A percentile compares a stretch with the other conserved stretches of the same genome.
Conservation (phyloP, 441 rosid species). For the Aquilaria agallochum region DNA sequence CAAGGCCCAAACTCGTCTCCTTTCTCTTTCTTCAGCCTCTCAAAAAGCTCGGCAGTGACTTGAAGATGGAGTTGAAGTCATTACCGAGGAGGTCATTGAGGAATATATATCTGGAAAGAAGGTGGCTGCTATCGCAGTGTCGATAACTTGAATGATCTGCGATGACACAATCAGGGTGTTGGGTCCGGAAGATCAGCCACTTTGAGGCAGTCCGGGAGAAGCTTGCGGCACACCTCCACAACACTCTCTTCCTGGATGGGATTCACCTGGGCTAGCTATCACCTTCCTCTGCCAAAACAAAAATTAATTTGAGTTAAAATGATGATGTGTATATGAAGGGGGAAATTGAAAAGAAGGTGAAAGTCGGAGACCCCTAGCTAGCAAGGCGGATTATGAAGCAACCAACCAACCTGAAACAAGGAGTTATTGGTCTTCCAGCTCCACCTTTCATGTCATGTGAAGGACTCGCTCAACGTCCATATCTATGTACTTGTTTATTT, state of each 20-base stretch:
- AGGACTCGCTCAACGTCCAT: slow-evolving; percentile 15
- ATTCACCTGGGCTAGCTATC: slow-evolving; percentile 15
- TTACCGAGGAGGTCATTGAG: slow-evolving; percentile 18
- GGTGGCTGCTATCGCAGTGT: slow-evolving; percentile 15
- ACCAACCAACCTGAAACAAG: not conserved
- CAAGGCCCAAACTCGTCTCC: slow-evolving; percentile 29
- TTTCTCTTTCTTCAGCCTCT: slow-evolving; percentile 22
- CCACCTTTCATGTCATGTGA: slow-evolving; percentile 20
- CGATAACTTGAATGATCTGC: slow-evolving; percentile 16
- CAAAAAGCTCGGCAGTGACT: slow-evolving; percentile 28
- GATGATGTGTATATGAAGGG: not conserved
- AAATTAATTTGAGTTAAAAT: not conserved
- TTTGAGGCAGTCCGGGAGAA: slow-evolving; percentile 11
- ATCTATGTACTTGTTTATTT: not conserved
- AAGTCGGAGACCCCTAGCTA: not conserved
- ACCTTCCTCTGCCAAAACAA: slow-evolving; percentile 15
- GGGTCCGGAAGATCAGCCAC: slow-evolving; percentile 41
- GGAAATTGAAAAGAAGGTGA: not conserved
- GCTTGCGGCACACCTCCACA: slow-evolving; percentile 20
- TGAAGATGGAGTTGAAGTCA: slow-evolving; percentile 45
- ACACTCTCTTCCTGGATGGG: slow-evolving; percentile 18
- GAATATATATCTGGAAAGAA: slow-evolving; percentile 26
- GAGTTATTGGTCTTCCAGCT: slow-evolving; percentile 13
- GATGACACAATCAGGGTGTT: slow-evolving; percentile 24
- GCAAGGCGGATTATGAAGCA: no score